Evolutionary conservation across 2,329 filamentous ascomycete species (phyloP), one percentile per base, ranked within the genome.

Genomic region (Colletotrichum zoysiae): DNA sequence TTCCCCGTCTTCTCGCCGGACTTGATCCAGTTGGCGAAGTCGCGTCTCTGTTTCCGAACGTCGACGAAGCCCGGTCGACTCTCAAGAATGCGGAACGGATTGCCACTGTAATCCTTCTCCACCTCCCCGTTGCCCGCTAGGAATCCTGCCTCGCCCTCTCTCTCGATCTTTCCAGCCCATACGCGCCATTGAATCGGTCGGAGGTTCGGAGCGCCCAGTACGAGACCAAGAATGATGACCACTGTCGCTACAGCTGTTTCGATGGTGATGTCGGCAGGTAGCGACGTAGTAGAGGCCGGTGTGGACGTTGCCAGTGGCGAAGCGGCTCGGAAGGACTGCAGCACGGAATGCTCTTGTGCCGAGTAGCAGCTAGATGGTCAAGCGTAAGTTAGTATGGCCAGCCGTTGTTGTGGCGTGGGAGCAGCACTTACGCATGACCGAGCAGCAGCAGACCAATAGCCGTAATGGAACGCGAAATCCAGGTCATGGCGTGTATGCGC

Each of bases 211-310:
- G 93, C 92, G 46, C 91, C 91, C 0, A 94, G 82, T 0, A 98
- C 94, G 38, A 98, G 89, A 53, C 95, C 96, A 0, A 94, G 80
- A 66, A 92, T 93, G n/a, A 97, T 87, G n/a, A 95, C 79, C 33
- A 97, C 81, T 6, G 96, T 91, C 1, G 95, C 93, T 55, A 93
- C 81, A 20, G 98, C 85, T 1, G 95, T 95, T 83, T 99, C 96
- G 76, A 97, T 87, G 48, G 91, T 90, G 77, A 99, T 97, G 78
- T 99, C 96, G 73, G 93, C 83, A 0, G 96, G 95, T 1, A 98
- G 87, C 20, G 87, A 84, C 5, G 86, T 80, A 35, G 83, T 78
- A 5, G 84, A 77, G 53, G 85, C 80, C 40, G 84, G 83, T 55
- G 84, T 80, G 65, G 86, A 81, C 44, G 86, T 85, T n/a, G 67